These are phyloP conservation scores for Aspergillus tanneri DNA, from an alignment of 2,329 filamentous ascomycete genomes.

Conservation along the genomic window DNA sequence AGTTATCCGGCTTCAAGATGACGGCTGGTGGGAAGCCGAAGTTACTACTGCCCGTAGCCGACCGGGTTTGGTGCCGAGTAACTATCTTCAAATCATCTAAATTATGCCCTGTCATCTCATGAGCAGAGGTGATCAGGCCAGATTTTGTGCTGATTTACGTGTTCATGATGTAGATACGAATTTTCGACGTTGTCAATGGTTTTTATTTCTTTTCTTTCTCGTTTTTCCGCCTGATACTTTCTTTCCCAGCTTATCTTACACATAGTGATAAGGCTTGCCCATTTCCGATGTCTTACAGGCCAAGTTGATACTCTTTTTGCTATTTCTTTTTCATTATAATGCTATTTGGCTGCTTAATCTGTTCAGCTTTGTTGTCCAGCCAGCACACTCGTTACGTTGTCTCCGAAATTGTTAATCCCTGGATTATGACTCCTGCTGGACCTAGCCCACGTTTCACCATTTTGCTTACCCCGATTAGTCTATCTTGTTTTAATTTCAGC, in stretches of 20 bases:
- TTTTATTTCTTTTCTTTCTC: not conserved
- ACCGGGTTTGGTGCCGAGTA: slow-evolving; percentile 64
- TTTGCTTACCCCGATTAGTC: not conserved
- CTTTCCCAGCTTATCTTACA: not conserved
- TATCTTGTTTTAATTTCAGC: not conserved
- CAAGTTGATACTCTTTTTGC: not conserved
- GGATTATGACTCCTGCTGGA: not conserved
- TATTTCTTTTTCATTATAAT: not conserved
- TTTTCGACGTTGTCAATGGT: slow-evolving; percentile 10
- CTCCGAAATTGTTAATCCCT: not conserved
- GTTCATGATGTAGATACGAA: slow-evolving; percentile 26
- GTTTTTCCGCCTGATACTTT: not conserved
- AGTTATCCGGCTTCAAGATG: slow-evolving; percentile 86
- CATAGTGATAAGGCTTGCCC: not conserved
- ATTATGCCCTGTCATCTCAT: slow-evolving; percentile 19
- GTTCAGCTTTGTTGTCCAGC: not conserved
- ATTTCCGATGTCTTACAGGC: not conserved
- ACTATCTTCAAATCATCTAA: slow-evolving; percentile 63
- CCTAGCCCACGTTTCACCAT: not conserved
- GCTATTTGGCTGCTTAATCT: not conserved
- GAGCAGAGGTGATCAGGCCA: slow-evolving; percentile 22
- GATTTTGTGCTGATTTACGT: slow-evolving; percentile 13
- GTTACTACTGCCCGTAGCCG: slow-evolving; percentile 59
- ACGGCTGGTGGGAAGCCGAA: slow-evolving; percentile 99
- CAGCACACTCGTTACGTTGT: not conserved